These are phyloP conservation scores for Podospora conica DNA, from an alignment of 495 filamentous ascomycete genomes.

Conservation along the genomic window DNA sequence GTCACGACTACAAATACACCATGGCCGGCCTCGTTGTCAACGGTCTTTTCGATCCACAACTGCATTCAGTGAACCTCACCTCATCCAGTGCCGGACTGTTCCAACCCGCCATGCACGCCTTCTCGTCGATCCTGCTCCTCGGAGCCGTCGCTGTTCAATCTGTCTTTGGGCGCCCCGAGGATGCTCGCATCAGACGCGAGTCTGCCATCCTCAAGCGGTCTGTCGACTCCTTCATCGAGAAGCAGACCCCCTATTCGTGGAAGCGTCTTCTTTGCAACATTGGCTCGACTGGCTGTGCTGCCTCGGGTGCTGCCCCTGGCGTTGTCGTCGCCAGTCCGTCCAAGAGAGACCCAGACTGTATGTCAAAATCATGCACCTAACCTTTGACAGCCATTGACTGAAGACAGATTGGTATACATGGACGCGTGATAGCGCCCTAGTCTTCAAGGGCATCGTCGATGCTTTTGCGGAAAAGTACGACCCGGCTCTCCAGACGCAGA, in stretches of 20 bases:
- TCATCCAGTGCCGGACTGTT: constrained; percentile 24
- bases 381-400: not conserved
- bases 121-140: constrained; percentile 42
- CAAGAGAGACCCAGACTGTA: constrained; percentile 55
- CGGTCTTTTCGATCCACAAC: constrained; percentile 9
- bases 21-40: constrained; percentile 19
- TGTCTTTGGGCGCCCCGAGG: constrained; percentile 37
- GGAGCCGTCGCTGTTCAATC: constrained; percentile 44
- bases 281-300: constrained; percentile 46
- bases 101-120: constrained; percentile 38
- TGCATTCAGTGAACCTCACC: constrained; percentile 22
- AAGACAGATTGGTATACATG: constrained; percentile 56
- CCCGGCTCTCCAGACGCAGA: constrained; percentile 42
- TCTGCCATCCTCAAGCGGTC: constrained; percentile 37
- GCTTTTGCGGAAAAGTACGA: constrained; percentile 51
- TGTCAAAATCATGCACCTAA: constrained; percentile 18
- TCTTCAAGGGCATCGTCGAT: constrained; percentile 56
- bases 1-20: constrained; percentile 18
- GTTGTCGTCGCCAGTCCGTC: constrained; percentile 59
- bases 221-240: constrained; percentile 51
- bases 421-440: constrained; percentile 65
- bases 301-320: constrained; percentile 42
- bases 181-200: constrained; percentile 29
- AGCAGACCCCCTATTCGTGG: constrained; percentile 48
- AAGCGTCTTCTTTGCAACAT: constrained; percentile 55